Base-by-base conservation (phyloP, 1,284 basidiomycete species). In the Ceratobasidium papillatum region DNA sequence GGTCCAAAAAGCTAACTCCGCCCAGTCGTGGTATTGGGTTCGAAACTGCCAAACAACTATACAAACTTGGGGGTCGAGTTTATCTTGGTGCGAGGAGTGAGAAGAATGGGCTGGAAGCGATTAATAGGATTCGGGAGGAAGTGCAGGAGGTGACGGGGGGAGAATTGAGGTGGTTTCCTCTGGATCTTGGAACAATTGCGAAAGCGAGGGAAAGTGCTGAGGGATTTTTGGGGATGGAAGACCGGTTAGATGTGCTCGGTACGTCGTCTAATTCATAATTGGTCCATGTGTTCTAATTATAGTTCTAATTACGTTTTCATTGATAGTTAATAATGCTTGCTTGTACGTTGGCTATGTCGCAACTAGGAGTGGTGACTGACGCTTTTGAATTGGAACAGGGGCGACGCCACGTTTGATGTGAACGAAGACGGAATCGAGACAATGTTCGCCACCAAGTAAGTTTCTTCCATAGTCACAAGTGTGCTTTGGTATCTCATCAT, bases 181-280 rank as follows among this genome's bases (percentile, higher is more conserved):
- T 88, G 12, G 87, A 90, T 76, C 80, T 89, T 56, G 25, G 41
- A 77, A 80, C 36, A 83, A 85, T 49, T 84, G 86, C 2, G 79
- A 80, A 32, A 78, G 84, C 85, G 11, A 86, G 84, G 77, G 77
- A 80, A n/a, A 78, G 86, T 0, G 89, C 85, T 0, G 82, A 85
- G 72, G 82, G 81, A 32, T 86, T 89, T 74, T 76, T 87, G 79
- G 75, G 74, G 43, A 82, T 80, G 51, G 88, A 90, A 77, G 79
- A 79, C n/a, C 82, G 86, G 45, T 79, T 89, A 49, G 88, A 90
- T 76, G 80, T 88, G n/a, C 80, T 89, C n/a, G 79, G 88, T 88
- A 74, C 51, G 83, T 81, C 38, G 47, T 38, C 25, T 43, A 41
- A 25, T 11, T 51, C 68, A 7, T 47, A 27, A 41, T 30, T 52